These are phyloP conservation scores for Pyrrhoderma noxium DNA, from an alignment of 1,284 basidiomycete species.

Conservation along the genomic window DNA sequence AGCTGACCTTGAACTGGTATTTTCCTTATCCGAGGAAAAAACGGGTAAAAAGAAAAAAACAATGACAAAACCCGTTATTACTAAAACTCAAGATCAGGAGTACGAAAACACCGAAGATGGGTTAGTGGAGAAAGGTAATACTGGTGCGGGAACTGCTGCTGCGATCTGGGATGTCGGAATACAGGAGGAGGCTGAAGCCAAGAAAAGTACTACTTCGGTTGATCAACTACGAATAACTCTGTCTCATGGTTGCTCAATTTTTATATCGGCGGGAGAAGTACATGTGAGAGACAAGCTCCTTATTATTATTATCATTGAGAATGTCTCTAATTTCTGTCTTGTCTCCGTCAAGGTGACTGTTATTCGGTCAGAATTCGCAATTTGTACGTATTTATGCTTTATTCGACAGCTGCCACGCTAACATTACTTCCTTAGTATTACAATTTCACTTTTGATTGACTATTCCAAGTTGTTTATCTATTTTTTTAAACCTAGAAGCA, in stretches of 20 bases:
- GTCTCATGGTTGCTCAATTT: conserved; percentile 10
- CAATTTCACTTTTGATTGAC: too few species aligned
- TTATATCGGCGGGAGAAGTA: conserved; percentile 6
- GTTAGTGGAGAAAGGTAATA: background rate
- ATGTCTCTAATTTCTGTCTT: too few species aligned
- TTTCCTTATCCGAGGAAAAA: background rate
- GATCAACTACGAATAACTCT: conserved; percentile 5
- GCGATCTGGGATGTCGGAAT: background rate
- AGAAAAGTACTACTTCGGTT: background rate
- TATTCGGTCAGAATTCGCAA: conserved; percentile 4
- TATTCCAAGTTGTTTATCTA: too few species aligned
- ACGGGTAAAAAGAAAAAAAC: background rate
- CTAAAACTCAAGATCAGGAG: background rate
- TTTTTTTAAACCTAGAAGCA: too few species aligned
- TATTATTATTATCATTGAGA: too few species aligned
- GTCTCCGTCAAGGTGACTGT: conserved; percentile 1
- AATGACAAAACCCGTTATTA: background rate
- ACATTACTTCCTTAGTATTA: too few species aligned
- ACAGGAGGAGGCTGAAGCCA: background rate
- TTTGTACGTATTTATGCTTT: conserved; percentile 1
- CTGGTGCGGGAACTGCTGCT: background rate
- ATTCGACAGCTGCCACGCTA: background rate
- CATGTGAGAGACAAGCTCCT: conserved; percentile 3
- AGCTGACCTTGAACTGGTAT: conserved; percentile 12
- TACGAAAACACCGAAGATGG: background rate